A percentile compares a stretch with the other conserved stretches of the same genome.
Evolutionary conservation across 2,329 filamentous ascomycete species (phyloP).

Genomic region (Colletotrichum australisinense): DNA sequence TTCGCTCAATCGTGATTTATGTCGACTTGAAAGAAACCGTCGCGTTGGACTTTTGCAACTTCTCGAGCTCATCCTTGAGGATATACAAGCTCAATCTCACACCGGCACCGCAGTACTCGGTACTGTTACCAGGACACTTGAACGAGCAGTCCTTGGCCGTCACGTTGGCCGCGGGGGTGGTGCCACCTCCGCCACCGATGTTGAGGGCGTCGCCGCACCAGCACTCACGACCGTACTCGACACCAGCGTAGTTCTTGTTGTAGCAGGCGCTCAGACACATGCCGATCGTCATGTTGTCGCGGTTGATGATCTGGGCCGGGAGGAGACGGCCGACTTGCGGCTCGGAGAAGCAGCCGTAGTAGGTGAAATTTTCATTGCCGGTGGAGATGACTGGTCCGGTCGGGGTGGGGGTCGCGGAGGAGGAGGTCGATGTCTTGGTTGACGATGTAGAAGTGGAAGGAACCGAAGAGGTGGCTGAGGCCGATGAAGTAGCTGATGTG

Average conservation of each 20-base stretch:
- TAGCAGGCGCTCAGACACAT: slow-evolving; percentile 36
- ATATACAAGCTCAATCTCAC: slow-evolving; percentile 47
- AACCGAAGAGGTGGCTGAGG: background rate
- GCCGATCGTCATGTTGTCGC: slow-evolving; percentile 38
- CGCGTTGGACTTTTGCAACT: background rate
- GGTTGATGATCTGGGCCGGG: slow-evolving; percentile 43
- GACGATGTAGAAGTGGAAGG: background rate
- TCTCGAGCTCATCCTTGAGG: slow-evolving; percentile 18
- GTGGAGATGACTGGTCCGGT: slow-evolving; percentile 43
- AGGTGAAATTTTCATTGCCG: slow-evolving; percentile 51
- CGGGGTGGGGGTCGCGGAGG: slow-evolving; percentile 35
- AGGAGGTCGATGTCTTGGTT: background rate
- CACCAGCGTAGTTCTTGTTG: slow-evolving; percentile 35
- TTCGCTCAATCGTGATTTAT: background rate
- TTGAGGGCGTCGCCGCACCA: slow-evolving; percentile 41
- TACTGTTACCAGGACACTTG: slow-evolving; percentile 32
- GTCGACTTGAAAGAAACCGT: background rate
- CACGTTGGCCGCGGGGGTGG: slow-evolving; percentile 34
- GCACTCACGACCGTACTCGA: slow-evolving; percentile 39
- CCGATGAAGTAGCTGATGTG: background rate
- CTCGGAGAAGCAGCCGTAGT: slow-evolving; percentile 49
- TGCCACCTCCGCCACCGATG: slow-evolving; percentile 33
- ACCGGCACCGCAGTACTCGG: slow-evolving; percentile 38
- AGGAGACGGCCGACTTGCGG: slow-evolving; percentile 47
- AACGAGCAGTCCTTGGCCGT: slow-evolving; percentile 34